Conservation (phyloP, 805 yeast genomes). For the Phaffomyces antillensis region DNA sequence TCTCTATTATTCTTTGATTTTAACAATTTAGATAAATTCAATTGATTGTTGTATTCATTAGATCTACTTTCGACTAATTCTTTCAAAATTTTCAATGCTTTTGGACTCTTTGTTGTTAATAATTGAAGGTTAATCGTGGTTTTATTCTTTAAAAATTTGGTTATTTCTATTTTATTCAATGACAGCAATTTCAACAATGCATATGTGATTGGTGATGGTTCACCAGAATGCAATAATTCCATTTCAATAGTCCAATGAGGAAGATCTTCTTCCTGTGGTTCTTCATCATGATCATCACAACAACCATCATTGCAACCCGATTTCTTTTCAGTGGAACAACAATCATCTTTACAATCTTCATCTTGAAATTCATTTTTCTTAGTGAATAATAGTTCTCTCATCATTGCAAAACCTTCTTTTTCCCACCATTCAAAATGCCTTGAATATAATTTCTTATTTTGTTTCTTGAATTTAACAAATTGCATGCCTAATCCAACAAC, state of each 20-base stretch:
- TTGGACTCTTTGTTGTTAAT: conserved; percentile 13
- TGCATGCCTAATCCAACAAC: conserved; percentile 51
- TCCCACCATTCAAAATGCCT: conserved; percentile 44
- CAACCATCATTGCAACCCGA: background rate
- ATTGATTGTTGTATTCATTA: conserved; percentile 8
- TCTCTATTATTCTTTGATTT: conserved; percentile 15
- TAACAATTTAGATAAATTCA: conserved; percentile 6
- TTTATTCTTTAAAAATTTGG: conserved; percentile 19
- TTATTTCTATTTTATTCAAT: conserved; percentile 22
- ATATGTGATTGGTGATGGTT: conserved; percentile 36
- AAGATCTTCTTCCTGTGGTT: conserved; percentile 11
- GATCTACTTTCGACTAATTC: conserved; percentile 15
- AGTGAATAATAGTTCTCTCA: conserved; percentile 10
- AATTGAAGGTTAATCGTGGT: conserved; percentile 11
- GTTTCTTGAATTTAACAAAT: conserved; percentile 28
- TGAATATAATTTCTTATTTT: conserved; percentile 27
- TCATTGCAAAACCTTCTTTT: conserved; percentile 33
- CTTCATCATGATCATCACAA: conserved; percentile 2
- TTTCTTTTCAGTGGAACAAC: conserved; percentile 1
- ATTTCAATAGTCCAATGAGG: conserved; percentile 41
- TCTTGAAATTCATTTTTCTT: conserved; percentile 9
- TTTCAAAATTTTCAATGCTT: conserved; percentile 15
- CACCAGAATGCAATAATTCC: conserved; percentile 34
- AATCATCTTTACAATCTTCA: conserved; percentile 20
- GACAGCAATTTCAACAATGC: conserved; percentile 34